A percentile compares a stretch with the other conserved stretches of the same genome.
These are phyloP conservation scores for Magnolia officinalis DNA, from an alignment of 164 flowering plant genomes.

Conservation along the genomic window DNA sequence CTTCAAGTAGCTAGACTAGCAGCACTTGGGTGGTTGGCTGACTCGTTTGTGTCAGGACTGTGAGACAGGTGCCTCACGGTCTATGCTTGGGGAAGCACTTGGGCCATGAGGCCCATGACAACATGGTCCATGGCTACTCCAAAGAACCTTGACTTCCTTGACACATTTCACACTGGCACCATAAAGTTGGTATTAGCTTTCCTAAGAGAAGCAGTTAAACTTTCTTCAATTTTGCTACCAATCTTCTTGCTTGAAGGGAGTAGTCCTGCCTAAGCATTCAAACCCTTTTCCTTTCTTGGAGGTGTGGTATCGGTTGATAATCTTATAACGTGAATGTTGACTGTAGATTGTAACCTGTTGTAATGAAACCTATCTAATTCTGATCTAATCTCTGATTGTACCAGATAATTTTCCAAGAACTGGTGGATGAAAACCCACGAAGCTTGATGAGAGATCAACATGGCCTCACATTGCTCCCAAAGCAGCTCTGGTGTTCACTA, in stretches of 20 bases:
- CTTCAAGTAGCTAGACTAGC: too few relatives aligned
- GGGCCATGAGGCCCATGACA: background rate
- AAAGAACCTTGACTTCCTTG: background rate
- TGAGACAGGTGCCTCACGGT: too few relatives aligned
- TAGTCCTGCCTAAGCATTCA: too few relatives aligned
- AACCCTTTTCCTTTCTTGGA: background rate
- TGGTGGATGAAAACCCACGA: conserved; percentile 27
- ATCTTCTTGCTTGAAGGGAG: too few relatives aligned
- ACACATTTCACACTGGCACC: background rate
- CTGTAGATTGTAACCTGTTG: background rate
- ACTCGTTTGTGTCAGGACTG: too few relatives aligned
- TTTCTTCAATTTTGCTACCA: background rate
- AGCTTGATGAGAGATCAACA: conserved; percentile 43
- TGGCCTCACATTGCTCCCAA: conserved; percentile 59
- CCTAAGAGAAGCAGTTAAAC: background rate
- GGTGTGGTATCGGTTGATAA: background rate
- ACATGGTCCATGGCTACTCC: background rate
- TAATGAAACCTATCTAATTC: background rate
- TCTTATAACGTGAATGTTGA: background rate
- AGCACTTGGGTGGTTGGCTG: too few relatives aligned
- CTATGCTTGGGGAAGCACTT: background rate
- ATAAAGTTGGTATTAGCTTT: background rate
- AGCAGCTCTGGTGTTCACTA: conserved; percentile 77
- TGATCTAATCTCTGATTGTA: conserved; percentile 1
- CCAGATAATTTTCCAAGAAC: conserved; percentile 47